A percentile compares a stretch with the other conserved stretches of the same genome.
Evolutionary conservation across 306 rosid species (phyloP).

Genomic region (Malus sylvestris): DNA sequence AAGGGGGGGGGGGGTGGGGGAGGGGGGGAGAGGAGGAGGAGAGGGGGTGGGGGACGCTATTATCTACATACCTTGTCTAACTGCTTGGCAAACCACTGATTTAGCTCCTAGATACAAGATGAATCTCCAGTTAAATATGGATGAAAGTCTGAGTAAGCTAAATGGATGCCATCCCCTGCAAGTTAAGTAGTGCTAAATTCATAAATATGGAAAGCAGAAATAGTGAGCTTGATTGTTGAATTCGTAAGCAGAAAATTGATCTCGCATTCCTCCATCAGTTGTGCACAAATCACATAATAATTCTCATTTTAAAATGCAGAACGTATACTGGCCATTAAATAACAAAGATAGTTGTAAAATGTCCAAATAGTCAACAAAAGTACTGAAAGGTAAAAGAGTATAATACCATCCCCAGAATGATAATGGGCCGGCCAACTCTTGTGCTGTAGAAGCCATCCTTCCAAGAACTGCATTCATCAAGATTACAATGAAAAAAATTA

Average conservation of each 20-base stretch:
- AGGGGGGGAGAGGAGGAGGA: too few species aligned
- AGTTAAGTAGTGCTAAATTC: conserved; percentile 16
- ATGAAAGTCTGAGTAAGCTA: conserved; percentile 56
- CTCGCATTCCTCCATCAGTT: neutral
- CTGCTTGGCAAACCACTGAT: conserved; percentile 38
- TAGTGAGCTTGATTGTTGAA: conserved; percentile 1
- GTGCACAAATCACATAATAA: conserved; percentile 1
- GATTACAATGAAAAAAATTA: conserved; percentile 14
- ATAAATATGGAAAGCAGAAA: conserved; percentile 3
- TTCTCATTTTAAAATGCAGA: neutral
- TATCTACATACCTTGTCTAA: conserved; percentile 68
- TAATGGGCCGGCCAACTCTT: conserved; percentile 93
- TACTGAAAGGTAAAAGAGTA: neutral
- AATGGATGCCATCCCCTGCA: conserved; percentile 76
- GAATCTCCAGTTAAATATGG: conserved; percentile 84
- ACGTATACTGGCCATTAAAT: neutral
- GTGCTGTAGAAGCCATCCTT: conserved; percentile 74
- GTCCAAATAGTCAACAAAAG: neutral
- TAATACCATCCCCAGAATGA: conserved; percentile 91
- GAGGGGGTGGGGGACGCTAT: too few species aligned
- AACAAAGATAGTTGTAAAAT: neutral
- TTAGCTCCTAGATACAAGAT: conserved; percentile 59
- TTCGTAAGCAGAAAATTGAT: neutral
- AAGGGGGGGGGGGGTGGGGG: too few species aligned
- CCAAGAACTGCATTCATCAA: conserved; percentile 96